phyloP scores from a whole-genome alignment of 768 basidiomycete species.

The Russula virescens region DNA sequence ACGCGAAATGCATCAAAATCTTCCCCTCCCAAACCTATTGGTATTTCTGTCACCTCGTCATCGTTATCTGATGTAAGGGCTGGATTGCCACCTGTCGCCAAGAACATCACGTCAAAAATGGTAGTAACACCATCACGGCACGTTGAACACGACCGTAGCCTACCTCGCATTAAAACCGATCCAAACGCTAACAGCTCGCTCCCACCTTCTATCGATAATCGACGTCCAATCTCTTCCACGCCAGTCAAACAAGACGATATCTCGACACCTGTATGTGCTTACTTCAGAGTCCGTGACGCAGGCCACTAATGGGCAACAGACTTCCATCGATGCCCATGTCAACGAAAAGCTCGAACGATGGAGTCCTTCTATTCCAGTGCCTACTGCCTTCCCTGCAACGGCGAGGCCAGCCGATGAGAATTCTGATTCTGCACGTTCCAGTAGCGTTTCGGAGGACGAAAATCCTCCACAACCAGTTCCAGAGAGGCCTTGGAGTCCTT shows the following conservation, averaged over 20 bases:
- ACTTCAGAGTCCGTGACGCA: background rate
- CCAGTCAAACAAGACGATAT: slow-evolving; percentile 16
- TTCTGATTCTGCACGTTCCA: slow-evolving; percentile 6
- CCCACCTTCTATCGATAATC: slow-evolving; percentile 21
- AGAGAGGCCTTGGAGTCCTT: slow-evolving; percentile 22
- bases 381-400: background rate
- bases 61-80: background rate
- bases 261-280: slow-evolving; percentile 11
- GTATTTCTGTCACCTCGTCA: background rate
- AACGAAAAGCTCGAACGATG: slow-evolving; percentile 8
- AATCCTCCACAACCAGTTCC: background rate
- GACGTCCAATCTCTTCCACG: background rate
- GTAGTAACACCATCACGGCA: background rate
- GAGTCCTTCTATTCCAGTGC: slow-evolving; percentile 18
- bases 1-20: background rate
- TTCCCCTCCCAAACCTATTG: background rate
- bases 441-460: slow-evolving; percentile 4
- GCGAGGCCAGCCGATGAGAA: slow-evolving; percentile 2
- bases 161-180: slow-evolving; percentile 60
- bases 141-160: slow-evolving; percentile 40
- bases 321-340: background rate
- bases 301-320: slow-evolving; percentile 4
- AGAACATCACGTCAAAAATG: background rate
- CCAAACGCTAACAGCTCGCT: slow-evolving; percentile 39
- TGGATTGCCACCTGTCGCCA: background rate